Evolutionary conservation across 1,284 basidiomycete genomes (phyloP).

Genomic region (Microbotryum intermedium): DNA sequence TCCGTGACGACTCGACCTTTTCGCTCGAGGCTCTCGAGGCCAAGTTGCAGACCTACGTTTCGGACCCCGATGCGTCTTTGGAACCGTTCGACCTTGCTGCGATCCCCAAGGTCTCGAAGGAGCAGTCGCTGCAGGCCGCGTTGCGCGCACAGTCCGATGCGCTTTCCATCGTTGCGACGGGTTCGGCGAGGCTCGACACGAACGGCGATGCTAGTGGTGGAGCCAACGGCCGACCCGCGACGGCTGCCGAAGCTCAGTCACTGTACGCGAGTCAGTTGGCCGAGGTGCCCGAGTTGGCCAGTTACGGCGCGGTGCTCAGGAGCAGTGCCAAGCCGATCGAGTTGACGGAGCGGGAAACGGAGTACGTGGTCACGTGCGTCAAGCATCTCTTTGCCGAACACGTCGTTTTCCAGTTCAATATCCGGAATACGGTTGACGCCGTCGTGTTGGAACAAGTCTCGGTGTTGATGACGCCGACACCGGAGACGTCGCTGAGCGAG

Average conservation of each 20-base stretch:
- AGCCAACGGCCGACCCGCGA: slow-evolving; percentile 39
- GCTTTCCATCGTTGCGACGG: not conserved
- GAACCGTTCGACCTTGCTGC: slow-evolving; percentile 69
- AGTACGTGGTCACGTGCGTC: slow-evolving; percentile 93
- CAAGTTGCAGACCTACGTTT: slow-evolving; percentile 80
- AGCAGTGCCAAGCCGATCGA: slow-evolving; percentile 71
- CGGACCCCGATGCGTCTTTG: slow-evolving; percentile 58
- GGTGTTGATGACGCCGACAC: slow-evolving; percentile 81
- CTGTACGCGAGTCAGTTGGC: slow-evolving; percentile 76
- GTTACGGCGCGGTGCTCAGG: slow-evolving; percentile 80
- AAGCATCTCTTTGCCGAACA: slow-evolving; percentile 97
- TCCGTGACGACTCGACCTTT: slow-evolving; percentile 89
- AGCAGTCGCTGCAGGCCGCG: slow-evolving; percentile 75
- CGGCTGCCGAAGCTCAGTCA: slow-evolving; percentile 73
- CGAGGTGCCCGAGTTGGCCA: slow-evolving; percentile 74
- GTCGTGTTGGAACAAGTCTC: slow-evolving; percentile 82
- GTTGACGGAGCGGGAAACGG: slow-evolving; percentile 94
- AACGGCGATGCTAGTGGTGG: slow-evolving; percentile 6
- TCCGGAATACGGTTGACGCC: slow-evolving; percentile 96
- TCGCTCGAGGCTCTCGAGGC: slow-evolving; percentile 77
- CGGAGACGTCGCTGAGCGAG: slow-evolving; percentile 66
- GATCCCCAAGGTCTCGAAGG: slow-evolving; percentile 82
- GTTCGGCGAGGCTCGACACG: no score
- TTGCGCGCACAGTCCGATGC: slow-evolving; percentile 46
- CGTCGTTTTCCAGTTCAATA: slow-evolving; percentile 96